These are phyloP conservation scores for Candida broadrunensis DNA, from an alignment of 805 yeast genomes.

Conservation along the genomic window DNA sequence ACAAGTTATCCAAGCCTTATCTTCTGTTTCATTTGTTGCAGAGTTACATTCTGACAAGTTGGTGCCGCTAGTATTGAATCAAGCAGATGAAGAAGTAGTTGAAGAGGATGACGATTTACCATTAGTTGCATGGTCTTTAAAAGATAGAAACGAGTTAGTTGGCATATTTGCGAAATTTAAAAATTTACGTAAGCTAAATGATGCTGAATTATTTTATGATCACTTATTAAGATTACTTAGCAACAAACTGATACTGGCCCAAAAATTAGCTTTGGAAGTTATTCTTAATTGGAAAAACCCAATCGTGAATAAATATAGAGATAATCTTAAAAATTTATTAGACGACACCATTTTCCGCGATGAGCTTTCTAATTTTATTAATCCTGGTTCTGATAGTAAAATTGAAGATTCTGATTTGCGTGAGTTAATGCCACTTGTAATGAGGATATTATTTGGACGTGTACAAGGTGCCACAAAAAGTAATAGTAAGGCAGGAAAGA, in stretches of 20 bases:
- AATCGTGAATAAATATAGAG: conserved; percentile 63
- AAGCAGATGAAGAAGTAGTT: conserved; percentile 23
- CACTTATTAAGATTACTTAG: conserved; percentile 57
- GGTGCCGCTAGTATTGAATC: conserved; percentile 53
- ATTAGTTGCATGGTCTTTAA: conserved; percentile 35
- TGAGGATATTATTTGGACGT: conserved; percentile 82
- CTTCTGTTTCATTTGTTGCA: conserved; percentile 60
- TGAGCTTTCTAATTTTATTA: conserved; percentile 67
- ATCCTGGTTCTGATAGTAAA: conserved; percentile 43
- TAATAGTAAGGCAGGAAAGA: conserved; percentile 70
- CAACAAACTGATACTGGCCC: conserved; percentile 59
- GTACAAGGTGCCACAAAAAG: conserved; percentile 68
- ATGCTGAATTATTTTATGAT: conserved; percentile 50
- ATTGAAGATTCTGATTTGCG: conserved; percentile 62
- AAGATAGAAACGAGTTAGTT: conserved; percentile 57
- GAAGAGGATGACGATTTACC: conserved; percentile 12
- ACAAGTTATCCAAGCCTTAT: conserved; percentile 57
- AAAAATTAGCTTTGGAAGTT: conserved; percentile 69
- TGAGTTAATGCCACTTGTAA: conserved; percentile 63
- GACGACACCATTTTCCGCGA: conserved; percentile 86
- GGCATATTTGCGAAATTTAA: conserved; percentile 64
- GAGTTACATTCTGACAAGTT: conserved; percentile 59
- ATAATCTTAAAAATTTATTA: conserved; percentile 66
- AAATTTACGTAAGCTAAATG: conserved; percentile 53
- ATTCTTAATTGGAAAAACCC: conserved; percentile 62